Conservation (phyloP, 208 protist species). For the Entamoeba invadens region DNA sequence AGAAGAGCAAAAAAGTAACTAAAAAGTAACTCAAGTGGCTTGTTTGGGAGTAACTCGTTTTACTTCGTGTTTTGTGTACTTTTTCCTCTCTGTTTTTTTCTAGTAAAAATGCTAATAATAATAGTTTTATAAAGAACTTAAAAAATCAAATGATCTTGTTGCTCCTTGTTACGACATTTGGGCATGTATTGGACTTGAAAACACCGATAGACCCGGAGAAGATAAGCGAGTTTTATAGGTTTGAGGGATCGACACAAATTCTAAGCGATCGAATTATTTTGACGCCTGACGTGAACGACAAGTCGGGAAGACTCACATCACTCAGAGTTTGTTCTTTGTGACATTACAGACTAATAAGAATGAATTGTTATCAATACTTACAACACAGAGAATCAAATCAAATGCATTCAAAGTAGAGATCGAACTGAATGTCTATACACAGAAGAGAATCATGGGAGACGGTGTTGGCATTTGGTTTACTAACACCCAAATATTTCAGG, state of each 20-base stretch:
- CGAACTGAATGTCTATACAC: neutral
- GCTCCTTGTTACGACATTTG: neutral
- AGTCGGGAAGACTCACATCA: neutral
- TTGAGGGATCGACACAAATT: neutral
- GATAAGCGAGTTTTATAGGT: neutral
- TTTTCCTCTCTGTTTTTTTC: too few relatives aligned
- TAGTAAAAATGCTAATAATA: too few relatives aligned
- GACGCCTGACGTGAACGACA: neutral
- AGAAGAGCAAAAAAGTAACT: too few relatives aligned
- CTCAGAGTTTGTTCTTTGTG: neutral
- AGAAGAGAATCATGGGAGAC: neutral
- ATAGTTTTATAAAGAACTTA: too few relatives aligned
- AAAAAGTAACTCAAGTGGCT: too few relatives aligned
- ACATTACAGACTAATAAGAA: too few relatives aligned
- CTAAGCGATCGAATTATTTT: neutral
- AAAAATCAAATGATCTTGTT: too few relatives aligned
- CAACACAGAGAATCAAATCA: neutral
- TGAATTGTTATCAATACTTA: too few relatives aligned
- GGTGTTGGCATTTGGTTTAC: neutral
- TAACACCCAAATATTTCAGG: neutral
- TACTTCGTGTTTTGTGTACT: too few relatives aligned
- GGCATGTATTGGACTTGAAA: neutral
- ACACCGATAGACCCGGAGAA: neutral
- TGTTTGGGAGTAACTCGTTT: too few relatives aligned
- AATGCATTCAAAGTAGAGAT: neutral